Evolutionary conservation across 441 rosid species (phyloP).

Genomic region (Populus hybrid): DNA sequence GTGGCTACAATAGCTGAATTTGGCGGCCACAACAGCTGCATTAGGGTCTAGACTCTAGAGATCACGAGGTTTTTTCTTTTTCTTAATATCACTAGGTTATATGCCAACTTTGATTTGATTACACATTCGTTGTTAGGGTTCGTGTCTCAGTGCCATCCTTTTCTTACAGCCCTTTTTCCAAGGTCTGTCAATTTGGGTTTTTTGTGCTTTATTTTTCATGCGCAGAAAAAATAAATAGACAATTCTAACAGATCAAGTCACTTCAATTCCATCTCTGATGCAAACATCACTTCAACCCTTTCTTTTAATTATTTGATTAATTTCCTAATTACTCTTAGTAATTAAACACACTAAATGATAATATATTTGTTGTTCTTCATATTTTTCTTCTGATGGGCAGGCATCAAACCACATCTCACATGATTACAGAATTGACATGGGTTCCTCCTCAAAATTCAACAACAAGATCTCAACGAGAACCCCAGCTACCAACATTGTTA

Average conservation of each 20-base stretch:
- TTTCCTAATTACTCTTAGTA: neutral
- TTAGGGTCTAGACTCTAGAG: slow-evolving; percentile 4
- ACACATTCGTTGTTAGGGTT: neutral
- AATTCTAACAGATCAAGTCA: neutral
- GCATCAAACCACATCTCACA: slow-evolving; percentile 36
- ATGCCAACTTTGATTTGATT: neutral
- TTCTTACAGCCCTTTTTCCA: neutral
- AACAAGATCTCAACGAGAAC: slow-evolving; percentile 46
- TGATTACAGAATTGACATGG: slow-evolving; percentile 49
- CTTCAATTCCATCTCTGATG: neutral
- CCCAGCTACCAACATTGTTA: slow-evolving; percentile 19
- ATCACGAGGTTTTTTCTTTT: slow-evolving; percentile 15
- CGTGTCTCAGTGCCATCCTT: neutral
- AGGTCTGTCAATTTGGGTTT: neutral
- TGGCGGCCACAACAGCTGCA: slow-evolving; percentile 33
- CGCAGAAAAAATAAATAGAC: neutral
- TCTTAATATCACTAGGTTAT: neutral
- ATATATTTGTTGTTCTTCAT: neutral
- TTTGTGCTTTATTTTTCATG: neutral
- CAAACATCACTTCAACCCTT: neutral
- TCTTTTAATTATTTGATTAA: neutral
- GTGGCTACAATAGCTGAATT: slow-evolving; percentile 23
- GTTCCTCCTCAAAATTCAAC: slow-evolving; percentile 62
- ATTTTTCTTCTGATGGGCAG: slow-evolving; percentile 23
- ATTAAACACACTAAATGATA: neutral